Base-by-base conservation (phyloP, 1,139 yeast genomes). In the Saccharomyces hybrid region DNA sequence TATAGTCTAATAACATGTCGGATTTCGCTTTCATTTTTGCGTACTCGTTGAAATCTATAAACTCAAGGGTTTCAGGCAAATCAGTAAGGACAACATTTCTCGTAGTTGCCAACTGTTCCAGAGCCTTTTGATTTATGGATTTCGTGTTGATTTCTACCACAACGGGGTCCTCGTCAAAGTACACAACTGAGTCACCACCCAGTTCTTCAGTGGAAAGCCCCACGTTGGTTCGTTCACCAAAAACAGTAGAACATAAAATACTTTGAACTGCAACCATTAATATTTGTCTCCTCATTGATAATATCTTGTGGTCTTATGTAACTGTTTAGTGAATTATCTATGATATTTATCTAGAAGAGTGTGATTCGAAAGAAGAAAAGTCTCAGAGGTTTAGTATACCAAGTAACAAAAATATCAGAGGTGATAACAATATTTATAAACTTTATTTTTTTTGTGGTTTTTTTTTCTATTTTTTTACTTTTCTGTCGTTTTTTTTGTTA, bases 11-110 rank as follows among this genome's bases (percentile, higher is more conserved):
- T 8, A 38, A 6, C 44, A 38, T 56, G 9, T 57, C 56, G 1
- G 61, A 51, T 2, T 56, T 53, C 28, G 56, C 58, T 27, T 59
- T 53, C 44, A 61, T 49, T 31, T 56, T 54, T 38, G 61, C 61
- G 28, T 59, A 61, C 34, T 62, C 61, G 13, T 56, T 60, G 5
- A 56, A 47, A 25, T 59, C 63, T 16, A 63, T 55, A 53, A 64
- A 63, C 52, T 63, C 63, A 16, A 66, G 67, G 48, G 58, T 31
- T n/a, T 59, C 63, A n/a, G 65, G 64, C n/a, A 62, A 52, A 51
- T 62, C 63, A 27, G 63, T 61, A 55, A 64, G 60, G 5, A 62
- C 58, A 44, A 63, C 55, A 50, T 63, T 64, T 1, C 65, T 61
- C 7, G 63, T 55, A 4, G 52, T 54, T 41, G 59, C 53, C 47